Conservation (phyloP, 1,284 basidiomycete species). For the Malassezia dermatis region DNA sequence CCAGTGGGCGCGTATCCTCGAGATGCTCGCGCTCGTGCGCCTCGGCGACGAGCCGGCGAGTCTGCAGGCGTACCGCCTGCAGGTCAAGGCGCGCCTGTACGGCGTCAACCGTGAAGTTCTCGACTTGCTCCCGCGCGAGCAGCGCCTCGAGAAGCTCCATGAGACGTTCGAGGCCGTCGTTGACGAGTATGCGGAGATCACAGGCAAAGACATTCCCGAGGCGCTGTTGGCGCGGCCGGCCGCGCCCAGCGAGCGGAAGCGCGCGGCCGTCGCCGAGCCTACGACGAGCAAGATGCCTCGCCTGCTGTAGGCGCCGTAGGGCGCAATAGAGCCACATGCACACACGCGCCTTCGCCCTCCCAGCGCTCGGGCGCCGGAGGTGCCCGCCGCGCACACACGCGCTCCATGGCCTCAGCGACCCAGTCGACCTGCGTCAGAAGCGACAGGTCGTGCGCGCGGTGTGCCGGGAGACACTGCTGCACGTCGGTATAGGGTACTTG, state of each 20-base stretch:
- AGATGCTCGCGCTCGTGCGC: conserved; percentile 74
- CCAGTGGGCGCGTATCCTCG: conserved; percentile 80
- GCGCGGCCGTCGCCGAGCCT: not conserved
- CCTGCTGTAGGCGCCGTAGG: not conserved
- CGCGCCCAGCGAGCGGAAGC: not conserved
- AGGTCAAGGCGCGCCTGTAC: conserved; percentile 69
- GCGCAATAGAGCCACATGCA: conserved; percentile 13
- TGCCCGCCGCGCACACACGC: not conserved
- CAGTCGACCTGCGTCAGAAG: conserved; percentile 80
- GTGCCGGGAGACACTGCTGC: conserved; percentile 62
- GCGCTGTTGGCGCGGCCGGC: conserved; percentile 19
- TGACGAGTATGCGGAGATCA: conserved; percentile 73
- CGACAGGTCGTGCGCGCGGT: conserved; percentile 67
- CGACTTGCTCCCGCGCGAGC: conserved; percentile 69
- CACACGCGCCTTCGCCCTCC: conserved; percentile 13
- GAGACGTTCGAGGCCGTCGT: conserved; percentile 81
- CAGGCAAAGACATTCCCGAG: conserved; percentile 49
- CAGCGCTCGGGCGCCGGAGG: not conserved
- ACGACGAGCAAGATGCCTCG: conserved; percentile 1
- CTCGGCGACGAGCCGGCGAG: conserved; percentile 59
- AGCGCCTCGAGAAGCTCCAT: conserved; percentile 76
- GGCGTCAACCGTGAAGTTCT: conserved; percentile 88
- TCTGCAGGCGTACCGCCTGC: conserved; percentile 61
- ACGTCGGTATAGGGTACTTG: conserved; percentile 76
- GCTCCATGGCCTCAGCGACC: conserved; percentile 63